Evolutionary conservation across 345 rosid genomes (phyloP), one percentile per base, ranked within the genome.

Genomic region (Hypericum perforatum): DNA sequence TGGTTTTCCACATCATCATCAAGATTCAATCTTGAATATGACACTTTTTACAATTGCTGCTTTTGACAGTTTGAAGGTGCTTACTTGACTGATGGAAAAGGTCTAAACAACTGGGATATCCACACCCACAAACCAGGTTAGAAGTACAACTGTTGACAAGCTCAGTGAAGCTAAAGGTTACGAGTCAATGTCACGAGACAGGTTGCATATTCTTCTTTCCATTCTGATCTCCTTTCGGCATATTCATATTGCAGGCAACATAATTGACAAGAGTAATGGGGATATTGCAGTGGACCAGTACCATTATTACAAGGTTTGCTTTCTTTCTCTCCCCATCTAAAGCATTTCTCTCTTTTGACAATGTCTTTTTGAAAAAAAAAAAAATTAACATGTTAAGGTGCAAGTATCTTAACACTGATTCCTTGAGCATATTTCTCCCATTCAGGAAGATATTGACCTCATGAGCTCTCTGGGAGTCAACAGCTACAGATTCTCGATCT

Each of bases 401-500:
- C n/a, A n/a, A n/a, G n/a, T n/a, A n/a, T n/a, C n/a, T n/a, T n/a
- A n/a, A n/a, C n/a, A n/a, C n/a, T n/a, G n/a, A n/a, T n/a, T n/a
- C n/a, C n/a, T n/a, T n/a, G n/a, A n/a, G 4, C 32, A 22, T 4
- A 22, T 22, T 22, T 22, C 32, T 22, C 32, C 32, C 4, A 22
- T 1, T 22, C 74, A 84, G 91, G 85, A 80, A 48, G 96, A 85
- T 45, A 46, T 80, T 49, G 70, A 70, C 43, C 69, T 80, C 37
- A 85, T 82, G 96, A 64, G 58, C 7, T 49, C 53, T 29, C 71
- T 85, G 16, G 89, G 91, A 38, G 80, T 75, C 49, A 69, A 78
- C 56, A 79, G 85, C 72, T 86, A 81, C 43, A 71, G 90, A 14
- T 81, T 89, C 66, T 85, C 92, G 10, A 79, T 83, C 53, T 83